Evolutionary conservation across 768 basidiomycete genomes (phyloP).

Genomic region (Tricholoma hemisulphureum): DNA sequence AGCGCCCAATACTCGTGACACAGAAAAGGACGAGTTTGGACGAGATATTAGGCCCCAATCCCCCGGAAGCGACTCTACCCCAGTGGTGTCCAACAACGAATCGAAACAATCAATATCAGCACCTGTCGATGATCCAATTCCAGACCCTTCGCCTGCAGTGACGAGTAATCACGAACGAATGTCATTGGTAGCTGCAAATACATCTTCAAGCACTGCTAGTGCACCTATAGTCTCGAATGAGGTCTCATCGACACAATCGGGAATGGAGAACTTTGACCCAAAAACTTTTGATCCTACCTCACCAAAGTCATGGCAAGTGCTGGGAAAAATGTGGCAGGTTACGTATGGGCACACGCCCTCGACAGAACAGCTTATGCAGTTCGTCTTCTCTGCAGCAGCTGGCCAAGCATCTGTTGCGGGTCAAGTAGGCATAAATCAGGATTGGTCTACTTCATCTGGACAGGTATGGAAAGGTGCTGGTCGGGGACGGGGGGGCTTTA

Average conservation of each 20-base stretch:
- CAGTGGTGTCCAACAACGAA: constrained; percentile 23
- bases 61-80: constrained; percentile 31
- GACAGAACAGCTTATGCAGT: constrained; percentile 76
- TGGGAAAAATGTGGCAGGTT: constrained; percentile 75
- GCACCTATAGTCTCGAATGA: constrained; percentile 36
- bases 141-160: constrained; percentile 42
- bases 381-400: constrained; percentile 47
- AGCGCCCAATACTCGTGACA: constrained; percentile 22
- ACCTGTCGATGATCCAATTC: constrained; percentile 32
- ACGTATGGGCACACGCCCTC: constrained; percentile 68
- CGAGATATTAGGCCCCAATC: constrained; percentile 70
- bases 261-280: constrained; percentile 70
- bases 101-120: constrained; percentile 23
- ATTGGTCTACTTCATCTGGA: constrained; percentile 17
- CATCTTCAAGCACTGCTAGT: constrained; percentile 50
- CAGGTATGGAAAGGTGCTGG: constrained; percentile 31
- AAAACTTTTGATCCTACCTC: constrained; percentile 71
- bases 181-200: constrained; percentile 58
- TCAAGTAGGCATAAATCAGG: constrained; percentile 20
- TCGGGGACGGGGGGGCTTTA: constrained; percentile 34
- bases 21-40: constrained; percentile 83
- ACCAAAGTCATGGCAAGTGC: constrained; percentile 75
- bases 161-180: constrained; percentile 47
- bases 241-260: constrained; percentile 32
- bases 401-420: constrained; percentile 22